phyloP scores from a whole-genome alignment of 768 basidiomycete species.

The Kwoniella heveanensis region DNA sequence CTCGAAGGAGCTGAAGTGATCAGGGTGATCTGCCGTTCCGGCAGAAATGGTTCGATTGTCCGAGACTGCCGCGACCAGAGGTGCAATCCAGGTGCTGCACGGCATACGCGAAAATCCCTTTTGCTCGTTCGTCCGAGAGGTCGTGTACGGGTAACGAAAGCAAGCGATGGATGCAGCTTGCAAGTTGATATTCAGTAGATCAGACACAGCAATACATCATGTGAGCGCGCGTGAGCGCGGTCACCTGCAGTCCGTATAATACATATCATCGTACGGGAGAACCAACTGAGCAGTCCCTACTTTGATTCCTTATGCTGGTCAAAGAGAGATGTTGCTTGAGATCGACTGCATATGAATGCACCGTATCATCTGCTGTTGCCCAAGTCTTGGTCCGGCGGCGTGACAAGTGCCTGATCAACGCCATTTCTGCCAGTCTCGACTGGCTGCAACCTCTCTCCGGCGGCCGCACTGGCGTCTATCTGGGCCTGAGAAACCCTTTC shows the following conservation, averaged over 20 bases:
- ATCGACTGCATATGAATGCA: no score
- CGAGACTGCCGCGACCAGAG: no score
- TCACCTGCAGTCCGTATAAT: neutral
- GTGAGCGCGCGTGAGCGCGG: neutral
- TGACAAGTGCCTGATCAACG: neutral
- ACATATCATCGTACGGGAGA: neutral
- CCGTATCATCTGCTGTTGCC: neutral
- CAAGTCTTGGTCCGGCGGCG: neutral
- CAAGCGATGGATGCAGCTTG: no score
- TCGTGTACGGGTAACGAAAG: no score
- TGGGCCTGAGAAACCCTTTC: slow-evolving; percentile 25
- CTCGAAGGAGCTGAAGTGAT: no score
- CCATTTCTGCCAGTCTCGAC: neutral
- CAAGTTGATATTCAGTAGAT: no score
- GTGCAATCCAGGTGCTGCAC: no score
- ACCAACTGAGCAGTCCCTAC: no score
- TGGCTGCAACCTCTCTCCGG: slow-evolving; percentile 3
- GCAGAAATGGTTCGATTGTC: no score
- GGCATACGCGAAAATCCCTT: no score
- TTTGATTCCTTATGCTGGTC: neutral
- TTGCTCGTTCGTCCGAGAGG: no score
- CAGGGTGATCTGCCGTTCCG: no score
- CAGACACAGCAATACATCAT: neutral
- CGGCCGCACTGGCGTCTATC: slow-evolving; percentile 17
- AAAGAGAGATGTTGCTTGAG: neutral